Conservation (phyloP, 768 basidiomycete genomes). For the Dictyophora rubrovolvata region DNA sequence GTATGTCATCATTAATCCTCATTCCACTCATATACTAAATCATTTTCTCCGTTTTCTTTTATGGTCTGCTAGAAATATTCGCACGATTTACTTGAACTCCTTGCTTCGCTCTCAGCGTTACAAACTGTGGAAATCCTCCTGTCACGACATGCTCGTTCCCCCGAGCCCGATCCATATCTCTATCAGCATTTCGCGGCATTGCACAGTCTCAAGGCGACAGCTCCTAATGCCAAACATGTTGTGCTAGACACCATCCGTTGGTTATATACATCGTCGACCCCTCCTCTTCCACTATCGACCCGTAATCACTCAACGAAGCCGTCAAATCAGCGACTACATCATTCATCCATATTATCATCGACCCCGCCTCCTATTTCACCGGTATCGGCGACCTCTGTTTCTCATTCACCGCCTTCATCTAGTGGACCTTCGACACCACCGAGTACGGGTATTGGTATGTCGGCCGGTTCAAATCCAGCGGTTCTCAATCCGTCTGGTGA, state of each 20-base stretch:
- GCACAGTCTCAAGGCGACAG: constrained; percentile 6
- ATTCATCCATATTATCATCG: not conserved
- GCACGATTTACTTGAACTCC: constrained; percentile 4
- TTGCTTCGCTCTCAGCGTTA: constrained; percentile 3
- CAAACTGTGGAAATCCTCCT: constrained; percentile 6
- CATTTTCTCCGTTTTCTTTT: not conserved
- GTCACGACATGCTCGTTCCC: constrained; percentile 6
- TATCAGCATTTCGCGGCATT: constrained; percentile 8
- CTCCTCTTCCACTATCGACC: not conserved
- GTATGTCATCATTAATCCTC: constrained; percentile 1
- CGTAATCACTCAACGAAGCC: not conserved
- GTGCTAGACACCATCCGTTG: constrained; percentile 7
- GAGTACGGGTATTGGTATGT: not conserved
- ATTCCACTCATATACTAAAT: not conserved
- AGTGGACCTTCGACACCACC: not conserved
- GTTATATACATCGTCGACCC: not conserved
- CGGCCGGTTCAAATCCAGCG: not conserved
- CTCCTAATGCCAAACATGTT: not conserved
- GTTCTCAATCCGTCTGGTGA: too few species aligned
- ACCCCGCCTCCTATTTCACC: not conserved
- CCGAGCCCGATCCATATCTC: constrained; percentile 1
- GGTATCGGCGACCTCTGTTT: not conserved
- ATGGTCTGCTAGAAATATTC: not conserved
- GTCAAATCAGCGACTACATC: not conserved
- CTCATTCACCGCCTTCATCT: not conserved